These are phyloP conservation scores for Dacryopinax spathularia DNA, from an alignment of 768 basidiomycete species.

Conservation along the genomic window DNA sequence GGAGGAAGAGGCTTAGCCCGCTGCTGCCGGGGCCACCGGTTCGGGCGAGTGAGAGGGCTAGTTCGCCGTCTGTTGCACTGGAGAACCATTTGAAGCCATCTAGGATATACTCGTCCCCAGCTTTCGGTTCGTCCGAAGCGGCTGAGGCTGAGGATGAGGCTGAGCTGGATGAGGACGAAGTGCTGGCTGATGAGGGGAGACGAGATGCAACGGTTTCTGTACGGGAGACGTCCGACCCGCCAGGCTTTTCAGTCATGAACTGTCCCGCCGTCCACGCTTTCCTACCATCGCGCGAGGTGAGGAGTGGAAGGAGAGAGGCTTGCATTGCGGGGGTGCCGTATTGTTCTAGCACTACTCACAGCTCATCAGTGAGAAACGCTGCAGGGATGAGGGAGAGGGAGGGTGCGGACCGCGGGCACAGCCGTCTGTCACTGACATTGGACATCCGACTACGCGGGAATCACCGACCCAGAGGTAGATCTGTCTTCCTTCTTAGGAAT, in stretches of 20 bases:
- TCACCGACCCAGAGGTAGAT: conserved; percentile 42
- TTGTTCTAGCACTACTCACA: conserved; percentile 48
- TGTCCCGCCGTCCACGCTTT: conserved; percentile 59
- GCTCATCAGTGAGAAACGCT: not conserved
- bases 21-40: conserved; percentile 40
- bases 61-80: conserved; percentile 61
- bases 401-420: conserved; percentile 41
- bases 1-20: conserved; percentile 57
- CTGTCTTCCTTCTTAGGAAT: not conserved
- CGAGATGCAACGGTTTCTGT: conserved; percentile 48
- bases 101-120: conserved; percentile 32
- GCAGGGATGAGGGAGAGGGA: not conserved
- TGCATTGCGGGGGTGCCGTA: conserved; percentile 47
- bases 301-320: conserved; percentile 39
- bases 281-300: conserved; percentile 50
- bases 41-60: conserved; percentile 58
- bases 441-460: conserved; percentile 51
- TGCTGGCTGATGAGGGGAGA: conserved; percentile 16
- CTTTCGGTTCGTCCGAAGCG: no score
- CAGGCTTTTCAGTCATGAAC: conserved; percentile 63
- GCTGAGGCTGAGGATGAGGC: conserved; percentile 27
- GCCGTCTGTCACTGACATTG: conserved; percentile 69
- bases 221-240: conserved; percentile 60
- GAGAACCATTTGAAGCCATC: conserved; percentile 78
- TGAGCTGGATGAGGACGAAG: conserved; percentile 27